Evolutionary conservation across 2,329 filamentous ascomycete genomes (phyloP).

Genomic region (Metarhizium rileyi): DNA sequence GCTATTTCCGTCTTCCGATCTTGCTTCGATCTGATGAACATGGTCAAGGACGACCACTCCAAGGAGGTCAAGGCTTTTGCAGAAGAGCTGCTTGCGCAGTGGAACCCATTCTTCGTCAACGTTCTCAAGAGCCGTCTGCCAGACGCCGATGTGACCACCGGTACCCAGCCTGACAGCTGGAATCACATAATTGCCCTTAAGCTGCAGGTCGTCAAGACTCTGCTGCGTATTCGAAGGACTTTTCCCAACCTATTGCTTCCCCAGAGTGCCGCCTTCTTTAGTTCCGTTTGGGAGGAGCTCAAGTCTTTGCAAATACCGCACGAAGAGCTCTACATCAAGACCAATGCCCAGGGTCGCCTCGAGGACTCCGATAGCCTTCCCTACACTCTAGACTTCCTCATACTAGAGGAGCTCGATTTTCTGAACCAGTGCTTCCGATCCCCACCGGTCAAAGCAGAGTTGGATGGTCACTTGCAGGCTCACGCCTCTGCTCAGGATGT

Average conservation of each 20-base stretch:
- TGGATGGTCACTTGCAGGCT: conserved; percentile 66
- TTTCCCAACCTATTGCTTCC: conserved; percentile 76
- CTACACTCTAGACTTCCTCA: conserved; percentile 86
- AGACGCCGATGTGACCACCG: conserved; percentile 40
- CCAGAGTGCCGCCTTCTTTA: conserved; percentile 75
- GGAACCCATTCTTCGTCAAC: conserved; percentile 82
- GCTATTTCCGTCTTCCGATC: conserved; percentile 83
- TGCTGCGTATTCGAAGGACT: conserved; percentile 78
- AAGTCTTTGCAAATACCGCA: conserved; percentile 63
- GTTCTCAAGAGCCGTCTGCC: conserved; percentile 69
- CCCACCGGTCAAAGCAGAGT: conserved; percentile 76
- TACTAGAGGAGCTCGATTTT: conserved; percentile 91
- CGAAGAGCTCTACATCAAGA: conserved; percentile 73
- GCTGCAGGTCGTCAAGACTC: conserved; percentile 84
- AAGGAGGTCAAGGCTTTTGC: conserved; percentile 80
- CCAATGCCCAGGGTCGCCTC: conserved; percentile 75
- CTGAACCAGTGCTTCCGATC: conserved; percentile 85
- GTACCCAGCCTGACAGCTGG: conserved; percentile 56
- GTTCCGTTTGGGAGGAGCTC: conserved; percentile 82
- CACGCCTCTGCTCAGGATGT: conserved; percentile 51
- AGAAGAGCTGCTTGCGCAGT: conserved; percentile 70
- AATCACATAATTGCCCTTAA: conserved; percentile 80
- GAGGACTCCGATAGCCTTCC: conserved; percentile 88
- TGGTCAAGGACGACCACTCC: conserved; percentile 90
- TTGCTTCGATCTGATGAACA: conserved; percentile 92